Percentiles rank a stretch among this genome's conserved stretches.
phyloP scores from a whole-genome alignment of 495 filamentous ascomycete genomes.

The Amniculicola lignicola region DNA sequence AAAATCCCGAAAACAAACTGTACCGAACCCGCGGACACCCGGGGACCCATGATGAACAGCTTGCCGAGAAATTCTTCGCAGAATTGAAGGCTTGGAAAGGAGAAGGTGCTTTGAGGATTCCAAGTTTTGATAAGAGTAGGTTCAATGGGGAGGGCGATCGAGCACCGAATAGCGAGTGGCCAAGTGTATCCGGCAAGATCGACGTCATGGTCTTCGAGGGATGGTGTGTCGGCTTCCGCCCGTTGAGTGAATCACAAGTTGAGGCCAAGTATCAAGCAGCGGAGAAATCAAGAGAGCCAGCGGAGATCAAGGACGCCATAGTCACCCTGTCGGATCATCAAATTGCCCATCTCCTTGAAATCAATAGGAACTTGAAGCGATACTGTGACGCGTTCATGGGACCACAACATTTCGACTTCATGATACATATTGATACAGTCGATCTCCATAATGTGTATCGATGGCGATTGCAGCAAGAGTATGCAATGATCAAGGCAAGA shows the following conservation, averaged over 20 bases:
- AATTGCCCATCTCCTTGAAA: not conserved
- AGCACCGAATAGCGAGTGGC: constrained; percentile 8
- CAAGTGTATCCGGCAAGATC: not conserved
- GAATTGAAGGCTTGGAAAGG: not conserved
- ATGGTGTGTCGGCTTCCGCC: constrained; percentile 24
- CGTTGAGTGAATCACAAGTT: not conserved
- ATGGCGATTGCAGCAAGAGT: constrained; percentile 22
- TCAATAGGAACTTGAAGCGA: constrained; percentile 5
- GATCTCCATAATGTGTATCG: constrained; percentile 21
- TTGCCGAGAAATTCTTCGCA: constrained; percentile 17
- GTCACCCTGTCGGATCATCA: constrained; percentile 5
- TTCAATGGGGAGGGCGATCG: constrained; percentile 27
- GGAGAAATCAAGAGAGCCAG: not conserved
- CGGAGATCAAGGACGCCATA: not conserved
- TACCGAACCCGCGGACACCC: constrained; percentile 23
- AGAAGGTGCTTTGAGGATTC: constrained; percentile 2
- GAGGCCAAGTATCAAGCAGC: not conserved
- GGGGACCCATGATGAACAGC: constrained; percentile 27
- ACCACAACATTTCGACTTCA: constrained; percentile 23
- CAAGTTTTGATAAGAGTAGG: constrained; percentile 28
- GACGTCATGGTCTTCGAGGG: constrained; percentile 21
- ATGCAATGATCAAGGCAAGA: not conserved
- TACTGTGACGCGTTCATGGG: constrained; percentile 24
- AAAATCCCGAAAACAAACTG: constrained; percentile 15
- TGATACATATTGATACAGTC: constrained; percentile 30